A percentile compares a stretch with the other conserved stretches of the same genome.
phyloP scores from a whole-genome alignment of 202 grass and related monocot species.

The Digitaria exilis region DNA sequence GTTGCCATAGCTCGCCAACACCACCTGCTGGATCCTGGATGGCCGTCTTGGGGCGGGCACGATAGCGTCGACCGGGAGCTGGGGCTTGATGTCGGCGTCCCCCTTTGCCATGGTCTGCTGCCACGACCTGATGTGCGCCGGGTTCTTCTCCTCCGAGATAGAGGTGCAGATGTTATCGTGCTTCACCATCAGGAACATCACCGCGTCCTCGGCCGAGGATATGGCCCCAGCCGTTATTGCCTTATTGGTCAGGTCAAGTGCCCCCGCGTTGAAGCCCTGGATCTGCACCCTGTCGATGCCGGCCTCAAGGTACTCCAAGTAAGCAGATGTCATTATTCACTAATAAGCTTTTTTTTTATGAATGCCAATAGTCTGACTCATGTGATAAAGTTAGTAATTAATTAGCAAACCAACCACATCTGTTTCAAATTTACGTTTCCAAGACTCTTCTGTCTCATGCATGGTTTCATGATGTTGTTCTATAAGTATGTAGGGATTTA shows the following conservation, averaged over 20 bases:
- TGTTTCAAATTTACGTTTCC: no score
- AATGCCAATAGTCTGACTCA: no score
- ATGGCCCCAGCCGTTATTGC: constrained; percentile 82
- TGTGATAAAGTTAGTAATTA: no score
- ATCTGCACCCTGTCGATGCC: constrained; percentile 52
- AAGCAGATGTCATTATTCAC: no score
- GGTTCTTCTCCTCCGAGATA: constrained; percentile 67
- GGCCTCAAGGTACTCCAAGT: constrained; percentile 67
- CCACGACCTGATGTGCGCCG: constrained; percentile 63
- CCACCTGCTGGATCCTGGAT: constrained; percentile 68
- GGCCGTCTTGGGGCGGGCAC: constrained; percentile 64
- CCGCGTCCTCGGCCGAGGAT: constrained; percentile 53
- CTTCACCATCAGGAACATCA: constrained; percentile 78
- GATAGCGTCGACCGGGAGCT: constrained; percentile 49
- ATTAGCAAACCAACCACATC: no score
- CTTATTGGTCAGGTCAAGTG: constrained; percentile 68
- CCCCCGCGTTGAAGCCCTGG: constrained; percentile 80
- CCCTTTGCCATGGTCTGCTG: constrained; percentile 31
- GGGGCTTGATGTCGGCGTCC: constrained; percentile 44
- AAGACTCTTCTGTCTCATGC: no score
- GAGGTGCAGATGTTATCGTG: constrained; percentile 90
- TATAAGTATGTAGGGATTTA: no score
- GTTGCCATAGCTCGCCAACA: constrained; percentile 91
- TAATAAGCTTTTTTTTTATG: no score
- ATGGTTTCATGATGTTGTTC: no score